Percentiles rank a stretch among this genome's conserved stretches.
phyloP scores from a whole-genome alignment of 768 basidiomycete genomes.

The Termitomyces sp. region DNA sequence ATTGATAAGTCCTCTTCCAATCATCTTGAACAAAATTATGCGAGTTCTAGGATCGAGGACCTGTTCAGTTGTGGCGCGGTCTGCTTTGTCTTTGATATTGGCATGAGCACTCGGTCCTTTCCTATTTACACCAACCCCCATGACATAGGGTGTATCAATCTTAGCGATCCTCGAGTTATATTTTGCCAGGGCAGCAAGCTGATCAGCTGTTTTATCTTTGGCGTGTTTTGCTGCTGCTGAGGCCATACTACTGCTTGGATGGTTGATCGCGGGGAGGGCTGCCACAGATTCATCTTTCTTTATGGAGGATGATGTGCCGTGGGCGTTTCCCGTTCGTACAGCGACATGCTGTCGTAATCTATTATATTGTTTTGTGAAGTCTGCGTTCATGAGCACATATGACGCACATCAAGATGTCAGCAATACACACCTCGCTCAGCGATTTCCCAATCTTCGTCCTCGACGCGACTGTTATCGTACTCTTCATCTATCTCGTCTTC shows the following conservation, averaged over 20 bases:
- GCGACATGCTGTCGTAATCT: conserved; percentile 89
- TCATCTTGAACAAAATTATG: conserved; percentile 94
- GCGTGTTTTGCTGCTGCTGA: conserved; percentile 23
- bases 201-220: conserved; percentile 65
- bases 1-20: conserved; percentile 81
- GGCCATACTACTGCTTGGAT: conserved; percentile 40
- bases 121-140: conserved; percentile 77
- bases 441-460: conserved; percentile 89
- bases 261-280: conserved; percentile 68
- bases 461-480: conserved; percentile 60
- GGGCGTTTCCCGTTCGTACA: conserved; percentile 69
- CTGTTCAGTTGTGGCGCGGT: conserved; percentile 95
- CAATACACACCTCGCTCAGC: conserved; percentile 65
- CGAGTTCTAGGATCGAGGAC: conserved; percentile 96
- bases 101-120: conserved; percentile 89
- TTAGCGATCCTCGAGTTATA: conserved; percentile 72
- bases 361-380: conserved; percentile 99
- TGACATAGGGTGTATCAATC: conserved; percentile 70
- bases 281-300: conserved; percentile 50
- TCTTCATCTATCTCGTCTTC: conserved; percentile 42
- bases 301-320: conserved; percentile 51
- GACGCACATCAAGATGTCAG: background rate
- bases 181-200: conserved; percentile 71
- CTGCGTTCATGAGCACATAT: conserved; percentile 36
- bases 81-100: conserved; percentile 92